phyloP scores from a whole-genome alignment of 176 grass and related monocot genomes.

The Triticum dicoccoides region DNA sequence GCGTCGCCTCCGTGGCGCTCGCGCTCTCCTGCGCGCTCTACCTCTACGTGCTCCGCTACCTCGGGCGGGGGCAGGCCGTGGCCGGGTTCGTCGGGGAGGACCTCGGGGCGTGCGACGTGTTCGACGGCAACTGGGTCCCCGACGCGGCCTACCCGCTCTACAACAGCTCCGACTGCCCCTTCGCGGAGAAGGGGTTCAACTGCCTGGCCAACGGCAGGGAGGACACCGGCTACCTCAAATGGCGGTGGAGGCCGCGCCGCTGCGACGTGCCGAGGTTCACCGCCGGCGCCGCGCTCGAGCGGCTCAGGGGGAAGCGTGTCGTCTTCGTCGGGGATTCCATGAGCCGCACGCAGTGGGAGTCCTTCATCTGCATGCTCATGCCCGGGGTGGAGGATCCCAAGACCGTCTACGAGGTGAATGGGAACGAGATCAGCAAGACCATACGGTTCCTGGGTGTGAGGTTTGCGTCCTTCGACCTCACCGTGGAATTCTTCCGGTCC shows the following conservation, averaged over 20 bases:
- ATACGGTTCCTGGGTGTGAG: slow-evolving; percentile 65
- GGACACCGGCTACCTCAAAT: slow-evolving; percentile 74
- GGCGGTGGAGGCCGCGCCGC: slow-evolving; percentile 81
- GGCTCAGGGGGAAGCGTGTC: slow-evolving; percentile 78
- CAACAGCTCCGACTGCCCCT: slow-evolving; percentile 80
- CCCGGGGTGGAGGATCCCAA: slow-evolving; percentile 66
- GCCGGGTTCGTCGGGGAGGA: slow-evolving; percentile 30
- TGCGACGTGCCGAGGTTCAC: slow-evolving; percentile 69
- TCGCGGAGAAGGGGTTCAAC: slow-evolving; percentile 90
- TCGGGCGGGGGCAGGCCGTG: slow-evolving; percentile 24
- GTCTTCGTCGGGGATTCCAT: slow-evolving; percentile 96
- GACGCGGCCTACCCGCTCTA: slow-evolving; percentile 60
- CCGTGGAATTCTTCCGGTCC: slow-evolving; percentile 84
- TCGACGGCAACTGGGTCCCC: slow-evolving; percentile 75
- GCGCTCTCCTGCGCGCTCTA: slow-evolving; percentile 60
- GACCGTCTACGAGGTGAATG: slow-evolving; percentile 80
- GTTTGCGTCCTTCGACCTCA: slow-evolving; percentile 73
- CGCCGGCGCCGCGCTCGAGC: slow-evolving; percentile 43
- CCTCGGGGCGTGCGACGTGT: slow-evolving; percentile 58
- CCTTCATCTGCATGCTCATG: slow-evolving; percentile 99
- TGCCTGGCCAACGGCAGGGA: slow-evolving; percentile 83
- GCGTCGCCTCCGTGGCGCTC: slow-evolving; percentile 52
- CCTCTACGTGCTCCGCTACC: slow-evolving; percentile 61
- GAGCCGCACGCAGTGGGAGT: slow-evolving; percentile 99
- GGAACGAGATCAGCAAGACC: slow-evolving; percentile 76